These are phyloP conservation scores for Seiridium unicorne DNA, from an alignment of 2,329 filamentous ascomycete species.

Conservation along the genomic window DNA sequence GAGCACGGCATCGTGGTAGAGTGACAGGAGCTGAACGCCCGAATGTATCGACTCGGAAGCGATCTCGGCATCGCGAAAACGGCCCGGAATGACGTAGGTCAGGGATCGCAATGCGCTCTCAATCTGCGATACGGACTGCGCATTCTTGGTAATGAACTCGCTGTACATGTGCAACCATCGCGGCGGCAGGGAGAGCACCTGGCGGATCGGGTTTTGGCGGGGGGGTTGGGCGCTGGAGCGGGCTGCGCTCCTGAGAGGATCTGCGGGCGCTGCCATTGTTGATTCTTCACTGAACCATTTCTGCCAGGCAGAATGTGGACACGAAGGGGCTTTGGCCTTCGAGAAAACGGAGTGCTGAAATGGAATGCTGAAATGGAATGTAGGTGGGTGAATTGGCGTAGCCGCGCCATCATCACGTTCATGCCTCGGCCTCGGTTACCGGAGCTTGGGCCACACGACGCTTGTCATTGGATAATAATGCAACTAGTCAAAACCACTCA, in stretches of 20 bases:
- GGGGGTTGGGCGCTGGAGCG: constrained; percentile 15
- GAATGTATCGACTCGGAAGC: constrained; percentile 91
- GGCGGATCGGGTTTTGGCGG: constrained; percentile 30
- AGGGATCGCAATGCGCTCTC: constrained; percentile 89
- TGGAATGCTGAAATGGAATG: not conserved
- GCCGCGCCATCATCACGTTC: not conserved
- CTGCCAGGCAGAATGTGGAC: not conserved
- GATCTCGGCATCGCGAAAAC: constrained; percentile 89
- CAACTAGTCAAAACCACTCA: too few species aligned
- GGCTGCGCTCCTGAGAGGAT: constrained; percentile 13
- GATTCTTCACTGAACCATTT: not conserved
- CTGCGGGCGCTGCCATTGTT: constrained; percentile 6
- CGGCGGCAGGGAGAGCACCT: constrained; percentile 57
- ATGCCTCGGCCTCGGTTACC: not conserved
- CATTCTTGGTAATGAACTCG: constrained; percentile 93
- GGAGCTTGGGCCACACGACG: not conserved
- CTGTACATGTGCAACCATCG: constrained; percentile 72
- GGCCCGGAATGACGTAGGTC: constrained; percentile 93
- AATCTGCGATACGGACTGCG: constrained; percentile 89
- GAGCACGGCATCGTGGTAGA: constrained; percentile 90
- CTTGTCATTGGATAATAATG: too few species aligned
- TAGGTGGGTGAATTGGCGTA: not conserved
- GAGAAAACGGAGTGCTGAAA: too few species aligned
- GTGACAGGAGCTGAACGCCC: constrained; percentile 81
- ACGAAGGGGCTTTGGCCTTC: too few species aligned